Base-by-base conservation (phyloP, 2,329 filamentous ascomycete species). In the Xylaria sp. region DNA sequence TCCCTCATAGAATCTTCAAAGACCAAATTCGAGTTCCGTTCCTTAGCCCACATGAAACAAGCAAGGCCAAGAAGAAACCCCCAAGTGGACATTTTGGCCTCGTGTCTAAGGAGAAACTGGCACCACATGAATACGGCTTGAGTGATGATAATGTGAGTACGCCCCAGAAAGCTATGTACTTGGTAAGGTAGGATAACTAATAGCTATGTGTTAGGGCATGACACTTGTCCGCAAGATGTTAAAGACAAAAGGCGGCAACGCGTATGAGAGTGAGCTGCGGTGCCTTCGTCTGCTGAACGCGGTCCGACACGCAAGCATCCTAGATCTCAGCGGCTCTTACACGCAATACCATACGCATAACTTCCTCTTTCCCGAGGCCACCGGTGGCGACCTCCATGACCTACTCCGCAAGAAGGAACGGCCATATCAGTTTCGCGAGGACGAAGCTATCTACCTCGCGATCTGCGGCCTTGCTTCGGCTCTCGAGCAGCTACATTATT, bases 251-350 rank as follows among this genome's bases (percentile, higher is more conserved):
- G 42, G n/a, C 20, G 42, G 42, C 20, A 44, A 44, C n/a, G 42
- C 42, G 42, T 44, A 44, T 44, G 42, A 44, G n/a, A 44, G 42
- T 20, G 42, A 44, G 42, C 11, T 44, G n/a, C 42, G 42, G 42
- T 44, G 42, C 17, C 42, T 44, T 22, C 42, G 42, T 20, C n/a
- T 44, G 42, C 42, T 44, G 11, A 44, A 44, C n/a, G 42, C 9
- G 9, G 42, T 44, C 42, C 42, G 42, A 44, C 42, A 44, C 9
- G 3, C n/a, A 22, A 44, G 42, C 9, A 44, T 44, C 5, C 42
- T 44, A 22, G 42, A 44, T 22, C 42, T 44, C 22, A 44, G 42
- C 6, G 42, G 42, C 5, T 44, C 42, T 5, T 44, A 44, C n/a
- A 44, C 42, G n/a, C 42, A 44, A 11, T n/a, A 22, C 20, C n/a